Conservation (phyloP, 2,329 filamentous ascomycete species). For the Talaromyces sp. region DNA sequence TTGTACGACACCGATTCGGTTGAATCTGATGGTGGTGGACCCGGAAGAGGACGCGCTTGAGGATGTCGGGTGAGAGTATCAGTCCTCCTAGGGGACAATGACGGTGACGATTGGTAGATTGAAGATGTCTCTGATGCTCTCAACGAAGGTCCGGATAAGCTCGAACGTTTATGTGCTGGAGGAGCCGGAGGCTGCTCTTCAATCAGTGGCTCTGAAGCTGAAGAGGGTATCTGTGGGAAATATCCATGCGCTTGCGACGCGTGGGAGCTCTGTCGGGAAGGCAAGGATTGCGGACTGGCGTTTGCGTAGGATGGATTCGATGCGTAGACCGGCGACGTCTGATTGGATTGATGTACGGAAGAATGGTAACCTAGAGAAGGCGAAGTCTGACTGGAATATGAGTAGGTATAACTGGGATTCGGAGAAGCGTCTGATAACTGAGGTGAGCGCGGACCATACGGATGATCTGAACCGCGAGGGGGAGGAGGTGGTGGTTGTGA, state of each 20-base stretch:
- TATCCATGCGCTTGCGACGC: slow-evolving; percentile 20
- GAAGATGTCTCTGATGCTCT: slow-evolving; percentile 45
- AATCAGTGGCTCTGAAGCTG: slow-evolving; percentile 9
- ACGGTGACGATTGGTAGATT: slow-evolving; percentile 51
- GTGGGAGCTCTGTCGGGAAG: slow-evolving; percentile 13
- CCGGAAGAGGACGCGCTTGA: slow-evolving; percentile 57
- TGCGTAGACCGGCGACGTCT: slow-evolving; percentile 25
- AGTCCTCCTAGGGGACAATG: slow-evolving; percentile 49
- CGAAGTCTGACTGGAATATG: slow-evolving; percentile 24
- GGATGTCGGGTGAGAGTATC: slow-evolving; percentile 56
- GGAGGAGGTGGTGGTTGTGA: slow-evolving; percentile 34
- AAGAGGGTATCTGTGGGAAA: slow-evolving; percentile 7
- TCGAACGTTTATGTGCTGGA: slow-evolving; percentile 31
- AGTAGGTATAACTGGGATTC: slow-evolving; percentile 26
- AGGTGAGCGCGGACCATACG: slow-evolving; percentile 36
- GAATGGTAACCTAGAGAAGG: slow-evolving; percentile 28
- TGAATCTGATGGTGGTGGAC: slow-evolving; percentile 42
- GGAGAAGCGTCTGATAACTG: slow-evolving; percentile 24
- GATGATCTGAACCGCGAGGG: slow-evolving; percentile 37
- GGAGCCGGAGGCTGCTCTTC: slow-evolving; percentile 35
- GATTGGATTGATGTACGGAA: slow-evolving; percentile 28
- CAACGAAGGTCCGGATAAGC: slow-evolving; percentile 30
- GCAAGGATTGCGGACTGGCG: slow-evolving; percentile 12
- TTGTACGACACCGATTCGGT: slow-evolving; percentile 39
- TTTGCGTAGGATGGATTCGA: slow-evolving; percentile 23